Evolutionary conservation across 345 rosid species (phyloP).

Genomic region (Eutrema heterophyllum): DNA sequence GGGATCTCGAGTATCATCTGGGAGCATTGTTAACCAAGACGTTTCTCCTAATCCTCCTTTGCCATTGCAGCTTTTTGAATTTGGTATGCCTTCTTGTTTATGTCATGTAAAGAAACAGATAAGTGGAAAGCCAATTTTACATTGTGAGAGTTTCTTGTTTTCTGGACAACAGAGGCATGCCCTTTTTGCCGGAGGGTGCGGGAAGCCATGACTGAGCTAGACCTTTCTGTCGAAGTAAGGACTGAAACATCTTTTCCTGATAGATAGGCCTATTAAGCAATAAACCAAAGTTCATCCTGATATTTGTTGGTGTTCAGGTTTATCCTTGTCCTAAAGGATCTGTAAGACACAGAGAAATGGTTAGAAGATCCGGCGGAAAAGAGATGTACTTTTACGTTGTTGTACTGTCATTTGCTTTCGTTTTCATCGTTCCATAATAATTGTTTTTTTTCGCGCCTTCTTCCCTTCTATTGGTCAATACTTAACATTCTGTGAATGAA

Average conservation of each 20-base stretch:
- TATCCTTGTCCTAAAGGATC: slow-evolving; percentile 94
- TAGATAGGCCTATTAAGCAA: not conserved
- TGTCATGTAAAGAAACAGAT: not conserved
- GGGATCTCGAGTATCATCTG: slow-evolving; percentile 56
- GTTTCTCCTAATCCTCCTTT: slow-evolving; percentile 34
- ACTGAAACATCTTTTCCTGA: not conserved
- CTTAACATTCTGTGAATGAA: not conserved
- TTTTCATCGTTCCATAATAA: not conserved
- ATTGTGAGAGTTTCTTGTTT: not conserved
- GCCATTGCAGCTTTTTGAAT: slow-evolving; percentile 70
- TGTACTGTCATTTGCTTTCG: slow-evolving; percentile 1
- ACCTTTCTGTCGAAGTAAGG: slow-evolving; percentile 69
- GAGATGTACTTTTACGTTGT: slow-evolving; percentile 50
- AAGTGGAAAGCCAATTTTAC: not conserved
- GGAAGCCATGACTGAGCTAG: slow-evolving; percentile 83
- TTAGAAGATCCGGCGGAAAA: slow-evolving; percentile 67
- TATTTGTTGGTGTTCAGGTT: slow-evolving; percentile 42
- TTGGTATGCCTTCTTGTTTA: slow-evolving; percentile 40
- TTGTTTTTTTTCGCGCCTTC: not conserved
- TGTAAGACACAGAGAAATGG: slow-evolving; percentile 66
- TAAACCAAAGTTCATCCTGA: not conserved
- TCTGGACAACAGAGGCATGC: slow-evolving; percentile 62
- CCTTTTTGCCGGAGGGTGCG: slow-evolving; percentile 86
- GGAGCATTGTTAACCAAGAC: slow-evolving; percentile 21
- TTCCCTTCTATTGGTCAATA: not conserved